Conservation (phyloP, 2,329 filamentous ascomycete genomes). For the Colletotrichum sp. region DNA sequence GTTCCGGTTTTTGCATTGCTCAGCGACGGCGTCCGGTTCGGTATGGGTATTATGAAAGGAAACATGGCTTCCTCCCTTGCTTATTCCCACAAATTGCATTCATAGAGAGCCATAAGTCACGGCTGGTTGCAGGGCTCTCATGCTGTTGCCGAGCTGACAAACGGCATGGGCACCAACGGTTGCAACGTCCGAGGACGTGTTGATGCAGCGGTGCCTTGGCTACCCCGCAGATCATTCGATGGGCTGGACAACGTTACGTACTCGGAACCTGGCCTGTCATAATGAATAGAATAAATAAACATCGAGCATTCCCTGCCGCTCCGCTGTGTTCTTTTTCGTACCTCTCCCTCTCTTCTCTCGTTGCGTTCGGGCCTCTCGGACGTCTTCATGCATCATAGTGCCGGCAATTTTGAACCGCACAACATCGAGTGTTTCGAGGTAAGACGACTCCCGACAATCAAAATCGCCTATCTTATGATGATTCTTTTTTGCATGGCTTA, state of each 20-base stretch:
- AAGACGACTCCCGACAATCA: background rate
- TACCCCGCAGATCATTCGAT: constrained; percentile 16
- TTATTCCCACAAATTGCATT: background rate
- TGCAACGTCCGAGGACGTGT: constrained; percentile 1
- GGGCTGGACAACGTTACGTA: constrained; percentile 9
- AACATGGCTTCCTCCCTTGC: background rate
- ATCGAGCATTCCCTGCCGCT: background rate
- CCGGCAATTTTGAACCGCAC: background rate
- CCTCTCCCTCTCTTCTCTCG: background rate
- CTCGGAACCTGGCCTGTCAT: background rate
- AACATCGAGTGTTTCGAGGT: background rate
- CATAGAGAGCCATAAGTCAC: background rate
- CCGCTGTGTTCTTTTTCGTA: background rate
- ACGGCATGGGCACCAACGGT: background rate
- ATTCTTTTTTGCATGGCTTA: constrained; percentile 38
- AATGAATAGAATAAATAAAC: background rate
- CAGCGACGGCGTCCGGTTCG: constrained; percentile 26
- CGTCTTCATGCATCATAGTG: background rate
- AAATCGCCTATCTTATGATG: constrained; percentile 27
- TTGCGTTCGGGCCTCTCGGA: background rate
- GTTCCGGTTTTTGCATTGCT: constrained; percentile 19
- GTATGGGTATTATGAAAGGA: constrained; percentile 4
- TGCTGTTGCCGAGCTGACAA: background rate
- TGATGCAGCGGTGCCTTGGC: constrained; percentile 1
- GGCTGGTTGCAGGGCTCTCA: background rate